Evolutionary conservation across 169 alveolate genomes (phyloP).

Genomic region (Eimeria necatrix): DNA sequence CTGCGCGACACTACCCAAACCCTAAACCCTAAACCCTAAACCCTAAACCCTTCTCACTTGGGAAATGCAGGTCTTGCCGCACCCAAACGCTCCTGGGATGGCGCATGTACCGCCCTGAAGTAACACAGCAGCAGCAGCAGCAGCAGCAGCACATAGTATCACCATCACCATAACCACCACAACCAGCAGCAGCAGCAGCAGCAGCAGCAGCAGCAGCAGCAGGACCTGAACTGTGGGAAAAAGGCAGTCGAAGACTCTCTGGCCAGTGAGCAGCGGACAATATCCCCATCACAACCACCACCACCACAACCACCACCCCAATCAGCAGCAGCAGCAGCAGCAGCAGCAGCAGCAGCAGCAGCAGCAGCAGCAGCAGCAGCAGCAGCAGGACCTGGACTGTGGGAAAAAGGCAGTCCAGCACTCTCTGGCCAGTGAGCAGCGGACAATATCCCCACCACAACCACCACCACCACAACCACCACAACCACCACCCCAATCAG

Average conservation of each 20-base stretch:
- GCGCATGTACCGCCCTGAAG: slow-evolving; percentile 99
- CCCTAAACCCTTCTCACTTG: slow-evolving; percentile 59
- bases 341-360: not conserved
- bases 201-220: not conserved
- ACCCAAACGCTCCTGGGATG: slow-evolving; percentile 99
- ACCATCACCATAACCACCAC: not conserved
- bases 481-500: not conserved
- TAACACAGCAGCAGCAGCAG: slow-evolving; percentile 21
- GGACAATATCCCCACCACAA: not conserved
- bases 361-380: not conserved
- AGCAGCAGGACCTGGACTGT: slow-evolving; percentile 86
- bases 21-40: not conserved
- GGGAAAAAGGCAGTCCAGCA: slow-evolving; percentile 98
- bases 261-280: slow-evolving; percentile 98
- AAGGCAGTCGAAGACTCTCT: slow-evolving; percentile 98
- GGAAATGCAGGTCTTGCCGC: slow-evolving; percentile 99
- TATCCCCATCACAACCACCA: slow-evolving; percentile 86
- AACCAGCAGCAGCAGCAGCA: slow-evolving; percentile 3
- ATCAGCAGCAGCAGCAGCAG: not conserved
- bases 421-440: slow-evolving; percentile 97
- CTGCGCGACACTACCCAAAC: too few relatives aligned
- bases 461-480: not conserved
- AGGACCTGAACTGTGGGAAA: slow-evolving; percentile 96
- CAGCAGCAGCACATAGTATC: slow-evolving; percentile 5
- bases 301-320: not conserved